Base-by-base conservation (phyloP, 148 eudicot species). In the Arbutus unedo region DNA sequence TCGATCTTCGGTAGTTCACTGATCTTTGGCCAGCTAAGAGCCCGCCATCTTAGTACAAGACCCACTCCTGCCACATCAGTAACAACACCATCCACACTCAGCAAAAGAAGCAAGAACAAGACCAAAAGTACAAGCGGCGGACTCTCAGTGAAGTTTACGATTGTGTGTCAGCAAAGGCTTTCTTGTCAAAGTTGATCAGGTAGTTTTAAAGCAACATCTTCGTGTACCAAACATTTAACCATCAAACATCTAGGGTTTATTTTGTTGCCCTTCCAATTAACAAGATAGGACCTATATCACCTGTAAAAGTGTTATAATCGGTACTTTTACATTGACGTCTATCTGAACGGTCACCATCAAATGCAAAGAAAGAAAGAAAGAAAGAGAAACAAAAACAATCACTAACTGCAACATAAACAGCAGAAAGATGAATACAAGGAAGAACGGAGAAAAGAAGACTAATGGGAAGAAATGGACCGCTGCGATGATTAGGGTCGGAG, bases 401-500 rank as follows among this genome's bases (percentile, higher is more conserved):
- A n/a, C 23, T 7, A 9, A 64, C 41, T n/a, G 74, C n/a, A 41
- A 6, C 79, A 47, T 8, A 73, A 0, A 64, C 25, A 68, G 41
- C 8, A 8, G 59, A 19, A 21, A 10, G 55, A 16, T 9, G 31
- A 31, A 23, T 4, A 3, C 67, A 48, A 4, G 14, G 6, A 11
- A 3, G 19, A 8, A 50, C 16, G 4, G 55, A 48, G 18, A 8
- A 10, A n/a, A 74, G 8, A 49, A 48, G 49, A 47, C 15, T 25
- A 49, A 23, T 54, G 62, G 38, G 18, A 3, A 55, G 48, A 50
- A 10, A 82, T 87, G 25, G 51, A 94, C 98, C 99, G 77, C 95
- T 94, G 2, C 94, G 92, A 59, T 96, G 99, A 31, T 88, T 93
- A 76, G 98, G 92, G 85, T 89, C 71, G 67, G 87, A 75, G 50